Base-by-base conservation (phyloP, 2,329 filamentous ascomycete species). In the Arachnomyces sp. region DNA sequence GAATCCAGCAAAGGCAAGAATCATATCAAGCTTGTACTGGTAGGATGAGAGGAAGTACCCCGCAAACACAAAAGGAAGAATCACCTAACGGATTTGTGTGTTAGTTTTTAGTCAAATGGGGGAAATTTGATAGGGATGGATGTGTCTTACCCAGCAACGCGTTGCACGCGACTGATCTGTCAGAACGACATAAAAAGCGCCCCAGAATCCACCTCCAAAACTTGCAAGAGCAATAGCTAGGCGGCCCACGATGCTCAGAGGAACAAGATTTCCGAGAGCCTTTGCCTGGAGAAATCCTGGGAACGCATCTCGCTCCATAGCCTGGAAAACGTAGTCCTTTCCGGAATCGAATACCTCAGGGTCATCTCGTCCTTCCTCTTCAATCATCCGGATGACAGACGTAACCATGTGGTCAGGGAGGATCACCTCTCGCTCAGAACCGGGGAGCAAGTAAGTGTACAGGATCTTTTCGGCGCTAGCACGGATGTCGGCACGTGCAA, bases 261-360 rank as follows among this genome's bases (percentile, higher is more conserved):
- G 92, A 18, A 98, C 90, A 11, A 98, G 75, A 57, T 98, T 98
- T 44, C 93, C 93, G 16, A 98, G 73, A 2, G 92, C 92, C 68
- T 96, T 96, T 67, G 87, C 86, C 57, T 90, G 78, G 44, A 98
- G 73, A 66, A 98, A 98, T 1, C 90, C 90, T 1, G 93, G 92
- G 60, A 95, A 98, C n/a, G 93, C 92, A 67, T 98, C 92, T 41
- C 93, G 80, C 67, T 98, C 93, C 92, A 98, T 98, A 28, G 93
- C 93, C 66, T 98, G 93, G 64, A 96, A 98, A 47, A 96, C 92
- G 61, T 96, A 98, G 68, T 98, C 92, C 71, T 98, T 98, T 40
- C 92, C 92, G 14, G 86, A 81, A 60, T 96, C 92, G 55, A 98
- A 98, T 9, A 98, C 84, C 62, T 98, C 92, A 0, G 92, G 92